These are phyloP conservation scores for Waltiozyma sp. DNA, from an alignment of 1,139 yeast genomes.

Conservation along the genomic window DNA sequence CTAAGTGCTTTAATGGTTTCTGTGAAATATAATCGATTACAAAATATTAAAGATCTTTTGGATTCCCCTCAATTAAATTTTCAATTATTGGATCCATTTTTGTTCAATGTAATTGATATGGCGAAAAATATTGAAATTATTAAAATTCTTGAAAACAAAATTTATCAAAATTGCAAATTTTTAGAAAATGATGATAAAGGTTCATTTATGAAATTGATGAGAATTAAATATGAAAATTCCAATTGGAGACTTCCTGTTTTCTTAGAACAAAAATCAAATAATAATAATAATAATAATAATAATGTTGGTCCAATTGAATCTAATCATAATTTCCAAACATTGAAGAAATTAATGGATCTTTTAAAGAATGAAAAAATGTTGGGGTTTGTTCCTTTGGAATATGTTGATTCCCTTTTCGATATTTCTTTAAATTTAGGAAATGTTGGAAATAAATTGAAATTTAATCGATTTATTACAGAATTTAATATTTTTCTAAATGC, in stretches of 20 bases:
- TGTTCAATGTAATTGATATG: conserved; percentile 40
- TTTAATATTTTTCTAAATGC: conserved; percentile 37
- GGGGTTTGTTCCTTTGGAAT: neutral
- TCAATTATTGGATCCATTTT: conserved; percentile 31
- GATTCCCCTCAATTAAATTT: conserved; percentile 36
- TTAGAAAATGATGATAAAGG: neutral
- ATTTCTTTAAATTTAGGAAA: conserved; percentile 19
- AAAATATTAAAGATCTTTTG: conserved; percentile 41
- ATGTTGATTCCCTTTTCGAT: conserved; percentile 6
- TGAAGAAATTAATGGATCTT: neutral
- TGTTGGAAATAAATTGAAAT: conserved; percentile 22
- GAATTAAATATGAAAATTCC: neutral
- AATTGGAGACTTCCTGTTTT: neutral
- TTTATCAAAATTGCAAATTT: neutral
- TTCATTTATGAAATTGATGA: neutral
- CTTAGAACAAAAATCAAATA: neutral
- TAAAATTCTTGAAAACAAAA: conserved; percentile 9
- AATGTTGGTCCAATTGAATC: neutral
- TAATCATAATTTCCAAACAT: neutral
- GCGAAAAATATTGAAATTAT: conserved; percentile 38
- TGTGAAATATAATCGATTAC: conserved; percentile 57
- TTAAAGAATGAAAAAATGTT: neutral
- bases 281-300: neutral
- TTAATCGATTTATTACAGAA: conserved; percentile 36
- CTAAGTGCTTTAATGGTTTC: conserved; percentile 64